phyloP scores from a whole-genome alignment of 257 asterid genomes.

The Plantago major region DNA sequence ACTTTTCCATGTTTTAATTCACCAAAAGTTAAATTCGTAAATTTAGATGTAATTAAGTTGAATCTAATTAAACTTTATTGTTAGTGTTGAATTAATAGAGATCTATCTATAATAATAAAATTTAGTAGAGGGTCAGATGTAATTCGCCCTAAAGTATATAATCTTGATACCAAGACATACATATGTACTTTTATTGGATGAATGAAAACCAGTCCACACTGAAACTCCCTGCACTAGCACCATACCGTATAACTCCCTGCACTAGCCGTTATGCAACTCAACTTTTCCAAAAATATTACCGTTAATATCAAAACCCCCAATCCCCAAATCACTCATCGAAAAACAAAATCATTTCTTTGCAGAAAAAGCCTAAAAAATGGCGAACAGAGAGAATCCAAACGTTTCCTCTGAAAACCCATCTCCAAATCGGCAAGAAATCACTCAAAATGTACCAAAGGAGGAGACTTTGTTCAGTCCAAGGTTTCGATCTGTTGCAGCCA shows the following conservation, averaged over 20 bases:
- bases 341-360: background rate
- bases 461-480: conserved; percentile 66
- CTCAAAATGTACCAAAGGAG: conserved; percentile 29
- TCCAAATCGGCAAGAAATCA: conserved; percentile 15
- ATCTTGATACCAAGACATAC: no score
- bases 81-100: no score
- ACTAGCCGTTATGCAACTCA: conserved; percentile 12
- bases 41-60: no score
- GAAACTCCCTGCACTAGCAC: background rate
- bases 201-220: background rate
- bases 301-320: background rate
- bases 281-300: conserved; percentile 1
- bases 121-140: no score
- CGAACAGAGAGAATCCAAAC: conserved; percentile 25
- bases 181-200: background rate
- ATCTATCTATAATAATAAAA: no score
- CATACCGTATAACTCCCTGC: background rate
- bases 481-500: conserved; percentile 81
- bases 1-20: no score
- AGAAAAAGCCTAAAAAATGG: conserved; percentile 37
- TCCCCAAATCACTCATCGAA: background rate
- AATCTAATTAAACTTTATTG: no score
- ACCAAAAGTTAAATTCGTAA: no score
- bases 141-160: no score
- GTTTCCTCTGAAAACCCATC: conserved; percentile 21